These are phyloP conservation scores for Rhizoclosmatium globosum DNA, from an alignment of 192 early-diverging fungal genomes.

Conservation along the genomic window DNA sequence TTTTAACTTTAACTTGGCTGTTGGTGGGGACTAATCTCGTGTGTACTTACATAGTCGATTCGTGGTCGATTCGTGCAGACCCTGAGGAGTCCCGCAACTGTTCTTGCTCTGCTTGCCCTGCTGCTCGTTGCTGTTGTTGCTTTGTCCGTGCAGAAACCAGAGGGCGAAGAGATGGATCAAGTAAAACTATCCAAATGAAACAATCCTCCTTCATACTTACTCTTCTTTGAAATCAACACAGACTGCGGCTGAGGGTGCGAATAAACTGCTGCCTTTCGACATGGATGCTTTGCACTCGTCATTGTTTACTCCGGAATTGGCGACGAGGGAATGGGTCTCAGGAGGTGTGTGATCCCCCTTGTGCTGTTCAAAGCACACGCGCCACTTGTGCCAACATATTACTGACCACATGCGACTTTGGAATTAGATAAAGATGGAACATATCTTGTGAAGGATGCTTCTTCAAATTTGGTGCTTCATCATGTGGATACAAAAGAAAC, in stretches of 20 bases:
- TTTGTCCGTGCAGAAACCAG: background rate
- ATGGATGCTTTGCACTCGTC: conserved; percentile 9
- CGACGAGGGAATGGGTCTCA: conserved; percentile 9
- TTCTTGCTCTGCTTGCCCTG: conserved; percentile 4
- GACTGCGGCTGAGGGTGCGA: background rate
- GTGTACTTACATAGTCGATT: background rate
- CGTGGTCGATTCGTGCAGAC: background rate
- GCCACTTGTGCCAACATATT: background rate
- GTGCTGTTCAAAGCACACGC: background rate
- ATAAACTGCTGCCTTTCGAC: conserved; percentile 12
- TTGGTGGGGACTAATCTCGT: background rate
- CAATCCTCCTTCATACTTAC: background rate
- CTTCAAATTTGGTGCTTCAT: conserved; percentile 7
- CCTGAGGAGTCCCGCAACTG: background rate
- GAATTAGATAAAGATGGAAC: conserved; percentile 9
- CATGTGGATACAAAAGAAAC: conserved; percentile 14
- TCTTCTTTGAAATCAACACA: background rate
- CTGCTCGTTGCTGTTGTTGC: background rate
- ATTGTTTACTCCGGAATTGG: background rate
- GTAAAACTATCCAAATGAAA: background rate
- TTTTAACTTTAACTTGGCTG: no score
- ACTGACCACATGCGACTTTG: no score
- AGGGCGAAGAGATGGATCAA: background rate
- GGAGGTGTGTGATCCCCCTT: conserved; percentile 1
- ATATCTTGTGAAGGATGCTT: conserved; percentile 8